phyloP scores from a whole-genome alignment of 106 monocot genomes.

The Platanthera guangdongensis region DNA sequence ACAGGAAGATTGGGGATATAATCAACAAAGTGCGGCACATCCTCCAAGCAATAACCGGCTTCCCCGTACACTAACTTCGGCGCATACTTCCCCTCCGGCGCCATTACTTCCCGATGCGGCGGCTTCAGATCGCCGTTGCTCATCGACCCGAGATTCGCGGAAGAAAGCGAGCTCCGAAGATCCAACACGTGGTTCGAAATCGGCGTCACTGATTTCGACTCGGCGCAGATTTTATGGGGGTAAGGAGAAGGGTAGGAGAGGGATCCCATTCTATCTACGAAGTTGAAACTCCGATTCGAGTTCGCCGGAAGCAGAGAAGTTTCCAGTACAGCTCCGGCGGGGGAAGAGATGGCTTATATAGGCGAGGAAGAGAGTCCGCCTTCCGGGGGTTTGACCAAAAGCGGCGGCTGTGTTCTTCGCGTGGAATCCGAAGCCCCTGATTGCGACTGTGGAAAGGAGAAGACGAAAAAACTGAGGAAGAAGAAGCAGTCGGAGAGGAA shows the following conservation, averaged over 20 bases:
- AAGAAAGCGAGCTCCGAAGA: slow-evolving; percentile 13
- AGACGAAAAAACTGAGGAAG: background rate
- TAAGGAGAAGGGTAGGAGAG: background rate
- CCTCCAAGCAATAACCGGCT: slow-evolving; percentile 19
- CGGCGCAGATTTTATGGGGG: background rate
- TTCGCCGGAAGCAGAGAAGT: background rate
- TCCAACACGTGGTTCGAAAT: background rate
- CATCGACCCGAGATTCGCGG: background rate
- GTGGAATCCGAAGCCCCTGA: background rate
- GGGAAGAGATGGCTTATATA: background rate
- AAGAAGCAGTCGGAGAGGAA: too few relatives aligned
- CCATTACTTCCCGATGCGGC: background rate
- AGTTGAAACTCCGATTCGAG: background rate
- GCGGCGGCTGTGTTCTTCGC: background rate
- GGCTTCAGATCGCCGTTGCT: background rate
- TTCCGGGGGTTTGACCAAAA: slow-evolving; percentile 1
- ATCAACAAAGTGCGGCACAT: slow-evolving; percentile 23
- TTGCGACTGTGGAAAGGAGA: background rate
- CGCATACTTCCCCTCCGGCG: slow-evolving; percentile 4
- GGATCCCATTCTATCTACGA: background rate
- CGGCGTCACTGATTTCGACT: background rate
- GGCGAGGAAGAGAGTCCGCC: background rate
- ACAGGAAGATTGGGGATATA: slow-evolving; percentile 20
- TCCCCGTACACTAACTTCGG: slow-evolving; percentile 12
- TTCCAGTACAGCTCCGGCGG: background rate